phyloP scores from a whole-genome alignment of 2,329 filamentous ascomycete species.

The Cercospora sp. region DNA sequence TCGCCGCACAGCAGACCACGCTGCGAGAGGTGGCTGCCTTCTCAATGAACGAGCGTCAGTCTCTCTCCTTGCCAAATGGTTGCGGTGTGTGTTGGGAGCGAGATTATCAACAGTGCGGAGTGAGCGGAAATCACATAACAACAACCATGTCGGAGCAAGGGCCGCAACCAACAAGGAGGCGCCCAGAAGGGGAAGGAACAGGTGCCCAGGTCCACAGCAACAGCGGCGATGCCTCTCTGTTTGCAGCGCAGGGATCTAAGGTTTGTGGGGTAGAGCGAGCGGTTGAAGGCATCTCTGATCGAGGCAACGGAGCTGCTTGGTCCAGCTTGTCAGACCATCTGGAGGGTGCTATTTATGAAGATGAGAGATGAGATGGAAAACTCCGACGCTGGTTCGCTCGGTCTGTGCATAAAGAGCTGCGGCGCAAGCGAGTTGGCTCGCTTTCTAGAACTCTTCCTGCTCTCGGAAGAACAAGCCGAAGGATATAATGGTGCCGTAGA shows the following conservation, averaged over 20 bases:
- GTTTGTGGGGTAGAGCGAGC: neutral
- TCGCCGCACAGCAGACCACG: neutral
- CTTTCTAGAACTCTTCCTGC: constrained; percentile 80
- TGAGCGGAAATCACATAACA: constrained; percentile 10
- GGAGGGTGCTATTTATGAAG: neutral
- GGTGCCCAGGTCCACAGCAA: neutral
- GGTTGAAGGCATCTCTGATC: neutral
- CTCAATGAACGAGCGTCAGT: neutral
- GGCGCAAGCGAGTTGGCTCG: neutral
- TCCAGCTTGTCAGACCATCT: neutral
- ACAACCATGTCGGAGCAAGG: constrained; percentile 12
- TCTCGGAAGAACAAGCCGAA: constrained; percentile 99
- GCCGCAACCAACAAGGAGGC: constrained; percentile 2
- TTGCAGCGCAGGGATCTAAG: neutral
- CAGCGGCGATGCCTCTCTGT: neutral
- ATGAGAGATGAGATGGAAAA: neutral
- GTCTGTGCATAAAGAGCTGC: neutral
- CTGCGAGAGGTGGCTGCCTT: neutral
- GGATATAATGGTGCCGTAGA: constrained; percentile 97
- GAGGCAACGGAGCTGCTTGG: neutral
- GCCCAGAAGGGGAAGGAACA: constrained; percentile 6
- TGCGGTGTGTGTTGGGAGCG: neutral
- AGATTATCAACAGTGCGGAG: neutral
- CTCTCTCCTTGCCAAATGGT: neutral
- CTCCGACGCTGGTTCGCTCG: neutral